Base-by-base conservation (phyloP, 1,284 basidiomycete species). In the Irpex sp. region DNA sequence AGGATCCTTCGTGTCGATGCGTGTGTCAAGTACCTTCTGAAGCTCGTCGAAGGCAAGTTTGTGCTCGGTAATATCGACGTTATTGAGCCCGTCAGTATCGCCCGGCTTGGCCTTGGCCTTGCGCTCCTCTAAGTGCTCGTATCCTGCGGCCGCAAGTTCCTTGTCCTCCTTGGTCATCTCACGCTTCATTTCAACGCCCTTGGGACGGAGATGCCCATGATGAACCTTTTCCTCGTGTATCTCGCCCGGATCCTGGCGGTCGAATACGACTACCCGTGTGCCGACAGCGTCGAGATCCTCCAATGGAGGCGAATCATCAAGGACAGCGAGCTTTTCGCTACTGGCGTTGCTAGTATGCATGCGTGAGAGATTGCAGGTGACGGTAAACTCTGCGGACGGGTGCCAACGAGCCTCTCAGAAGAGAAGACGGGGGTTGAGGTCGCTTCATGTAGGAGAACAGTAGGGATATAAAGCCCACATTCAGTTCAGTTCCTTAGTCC, bases 101-200 rank as follows among this genome's bases (percentile, higher is more conserved):
- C 69, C 72, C 21, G 75, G 72, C 21, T 72, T 74, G 26, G 71
- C 71, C 67, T 81, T 83, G 60, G 78, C 69, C 62, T 79, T 82
- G 60, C 78, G 70, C 62, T 79, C 77, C 52, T 83, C 77, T 49
- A 88, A 77, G 69, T 87, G 84, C 61, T 85, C 84, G 71, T 89
- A 89, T 1, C 86, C 86, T 31, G 87, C 87, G 5, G 82, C 83
- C n/a, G 86, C 85, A 59, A 89, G 81, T 60, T 86, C 84, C 67
- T 78, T 83, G 63, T 88, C 86, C 69, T 88, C 87, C 68, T 84
- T 81, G n/a, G 86, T 88, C 70, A 88, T 73, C 63, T 86, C 82
- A 62, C 83, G 79, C 63, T 82, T 83, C 80, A 87, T 81, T 70
- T 85, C 85, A 58, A 79, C 78, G 21, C 85, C 85, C 65, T 81